Conservation (phyloP, 805 yeast species). For the Scheffersomyces coipomensis region DNA sequence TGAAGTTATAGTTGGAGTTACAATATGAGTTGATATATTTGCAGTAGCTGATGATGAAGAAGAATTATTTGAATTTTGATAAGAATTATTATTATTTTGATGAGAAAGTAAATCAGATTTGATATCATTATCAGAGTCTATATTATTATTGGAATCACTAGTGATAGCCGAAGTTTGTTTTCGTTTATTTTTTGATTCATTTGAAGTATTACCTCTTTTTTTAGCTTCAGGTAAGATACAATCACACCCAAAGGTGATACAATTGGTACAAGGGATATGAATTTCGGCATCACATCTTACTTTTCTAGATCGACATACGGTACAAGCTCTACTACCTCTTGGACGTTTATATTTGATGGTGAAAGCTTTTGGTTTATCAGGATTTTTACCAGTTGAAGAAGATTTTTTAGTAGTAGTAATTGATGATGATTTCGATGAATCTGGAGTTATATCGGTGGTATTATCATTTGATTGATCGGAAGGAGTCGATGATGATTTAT, state of each 20-base stretch:
- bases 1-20: neutral
- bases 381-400: neutral
- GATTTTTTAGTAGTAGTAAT: neutral
- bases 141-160: neutral
- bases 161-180: neutral
- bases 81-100: neutral
- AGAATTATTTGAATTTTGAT: neutral
- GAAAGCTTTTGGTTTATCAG: conserved; percentile 40
- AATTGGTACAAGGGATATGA: conserved; percentile 51
- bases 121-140: neutral
- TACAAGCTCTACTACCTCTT: conserved; percentile 70
- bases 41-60: too few species aligned
- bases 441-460: neutral
- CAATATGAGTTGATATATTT: neutral
- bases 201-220: conserved; percentile 33
- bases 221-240: conserved; percentile 66
- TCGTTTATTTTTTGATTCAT: conserved; percentile 5
- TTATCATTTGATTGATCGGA: neutral
- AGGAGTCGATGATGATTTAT: neutral
- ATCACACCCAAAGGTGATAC: conserved; percentile 69
- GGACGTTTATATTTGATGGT: conserved; percentile 51
- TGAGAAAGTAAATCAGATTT: neutral
- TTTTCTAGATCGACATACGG: conserved; percentile 74
- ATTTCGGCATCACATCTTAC: conserved; percentile 76
- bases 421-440: neutral